Conservation (phyloP, 2,329 filamentous ascomycete genomes). For the Zasmidium citrigriseum region DNA sequence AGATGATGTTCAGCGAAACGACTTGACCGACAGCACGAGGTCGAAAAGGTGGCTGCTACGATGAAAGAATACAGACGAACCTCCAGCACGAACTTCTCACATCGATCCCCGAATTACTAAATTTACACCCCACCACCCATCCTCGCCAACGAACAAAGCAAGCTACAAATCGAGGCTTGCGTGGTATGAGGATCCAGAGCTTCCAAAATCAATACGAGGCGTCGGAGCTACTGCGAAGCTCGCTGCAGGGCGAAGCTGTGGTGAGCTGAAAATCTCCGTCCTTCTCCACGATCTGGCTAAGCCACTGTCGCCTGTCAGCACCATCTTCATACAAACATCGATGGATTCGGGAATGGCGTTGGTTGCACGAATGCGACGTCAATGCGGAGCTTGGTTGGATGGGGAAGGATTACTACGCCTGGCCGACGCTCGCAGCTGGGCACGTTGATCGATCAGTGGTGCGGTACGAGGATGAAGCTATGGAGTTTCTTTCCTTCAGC, state of each 20-base stretch:
- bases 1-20: not conserved
- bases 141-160: too few species aligned
- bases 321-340: not conserved
- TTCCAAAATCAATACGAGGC: not conserved
- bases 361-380: too few species aligned
- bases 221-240: slow-evolving; percentile 3
- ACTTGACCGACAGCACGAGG: not conserved
- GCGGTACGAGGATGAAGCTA: not conserved
- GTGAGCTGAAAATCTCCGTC: not conserved
- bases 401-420: too few species aligned
- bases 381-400: too few species aligned
- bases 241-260: not conserved
- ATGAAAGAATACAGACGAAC: too few species aligned
- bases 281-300: not conserved
- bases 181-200: too few species aligned
- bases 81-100: too few species aligned
- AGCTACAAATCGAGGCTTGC: too few species aligned
- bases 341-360: too few species aligned
- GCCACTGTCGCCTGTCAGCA: not conserved
- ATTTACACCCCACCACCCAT: too few species aligned
- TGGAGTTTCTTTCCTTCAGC: not conserved
- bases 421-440: not conserved
- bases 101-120: too few species aligned
- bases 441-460: not conserved
- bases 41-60: not conserved